Evolutionary conservation across 257 asterid genomes (phyloP).

Genomic region (Nyctanthes arbortristis): DNA sequence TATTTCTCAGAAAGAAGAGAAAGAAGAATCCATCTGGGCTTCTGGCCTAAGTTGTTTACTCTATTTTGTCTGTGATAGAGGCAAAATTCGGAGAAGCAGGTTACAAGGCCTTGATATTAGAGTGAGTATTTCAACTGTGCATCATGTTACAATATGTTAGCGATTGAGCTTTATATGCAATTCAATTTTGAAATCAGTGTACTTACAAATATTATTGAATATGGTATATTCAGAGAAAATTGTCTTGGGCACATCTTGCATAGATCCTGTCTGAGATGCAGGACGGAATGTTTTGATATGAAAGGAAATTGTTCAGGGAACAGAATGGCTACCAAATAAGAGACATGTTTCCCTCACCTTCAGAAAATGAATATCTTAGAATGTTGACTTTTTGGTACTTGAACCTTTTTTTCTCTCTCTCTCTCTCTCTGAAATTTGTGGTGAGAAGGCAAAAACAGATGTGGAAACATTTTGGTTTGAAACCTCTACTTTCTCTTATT

Average conservation of each 20-base stretch:
- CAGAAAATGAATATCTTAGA: background rate
- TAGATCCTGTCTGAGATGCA: constrained; percentile 10
- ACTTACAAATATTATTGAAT: constrained; percentile 7
- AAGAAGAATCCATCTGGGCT: constrained; percentile 96
- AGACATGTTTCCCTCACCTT: background rate
- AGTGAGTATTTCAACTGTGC: constrained; percentile 53
- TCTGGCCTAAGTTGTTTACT: constrained; percentile 93
- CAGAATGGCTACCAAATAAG: constrained; percentile 1
- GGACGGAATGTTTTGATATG: constrained; percentile 3
- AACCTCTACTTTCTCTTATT: background rate
- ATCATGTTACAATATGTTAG: constrained; percentile 18
- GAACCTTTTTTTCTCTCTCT: too few species aligned
- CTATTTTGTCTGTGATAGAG: constrained; percentile 91
- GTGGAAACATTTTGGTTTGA: background rate
- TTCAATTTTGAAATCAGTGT: constrained; percentile 5
- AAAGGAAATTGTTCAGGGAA: constrained; percentile 1
- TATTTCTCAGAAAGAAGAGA: constrained; percentile 75
- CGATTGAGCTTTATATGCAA: constrained; percentile 9
- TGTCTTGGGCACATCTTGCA: background rate
- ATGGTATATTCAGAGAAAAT: constrained; percentile 14
- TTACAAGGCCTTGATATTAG: constrained; percentile 91
- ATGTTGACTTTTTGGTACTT: background rate
- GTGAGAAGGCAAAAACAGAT: background rate
- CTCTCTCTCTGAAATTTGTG: constrained; percentile 1
- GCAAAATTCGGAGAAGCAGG: constrained; percentile 93